Conservation (phyloP, 2,329 filamentous ascomycete genomes). For the Neopestalotiopsis rosae region DNA sequence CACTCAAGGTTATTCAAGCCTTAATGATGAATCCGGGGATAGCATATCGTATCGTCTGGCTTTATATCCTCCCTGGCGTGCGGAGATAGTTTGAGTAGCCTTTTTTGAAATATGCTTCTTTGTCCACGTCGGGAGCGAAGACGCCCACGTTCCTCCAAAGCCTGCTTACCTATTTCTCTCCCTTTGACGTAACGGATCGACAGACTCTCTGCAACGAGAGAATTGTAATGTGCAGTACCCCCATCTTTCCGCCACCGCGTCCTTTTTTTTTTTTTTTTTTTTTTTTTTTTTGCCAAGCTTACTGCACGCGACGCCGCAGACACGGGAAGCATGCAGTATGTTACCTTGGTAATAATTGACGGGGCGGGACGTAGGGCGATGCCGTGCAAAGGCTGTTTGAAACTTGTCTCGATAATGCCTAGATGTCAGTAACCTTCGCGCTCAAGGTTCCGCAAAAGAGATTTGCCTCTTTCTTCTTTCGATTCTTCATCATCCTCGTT, state of each 20-base stretch:
- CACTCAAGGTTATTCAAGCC: background rate
- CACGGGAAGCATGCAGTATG: background rate
- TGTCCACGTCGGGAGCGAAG: background rate
- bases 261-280: background rate
- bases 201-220: background rate
- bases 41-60: background rate
- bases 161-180: background rate
- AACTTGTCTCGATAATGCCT: background rate
- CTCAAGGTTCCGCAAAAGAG: background rate
- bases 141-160: background rate
- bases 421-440: background rate
- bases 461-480: background rate
- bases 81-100: background rate
- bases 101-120: background rate
- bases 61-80: background rate
- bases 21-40: background rate
- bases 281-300: conserved; percentile 1
- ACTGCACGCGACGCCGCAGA: background rate
- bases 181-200: background rate
- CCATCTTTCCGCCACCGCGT: background rate
- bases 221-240: background rate
- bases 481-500: background rate
- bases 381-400: background rate
- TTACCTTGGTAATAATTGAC: conserved; percentile 1
- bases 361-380: background rate